Percentiles rank a stretch among this genome's conserved stretches.
Conservation (phyloP, 148 eudicot genomes). For the Rheum nobile region DNA sequence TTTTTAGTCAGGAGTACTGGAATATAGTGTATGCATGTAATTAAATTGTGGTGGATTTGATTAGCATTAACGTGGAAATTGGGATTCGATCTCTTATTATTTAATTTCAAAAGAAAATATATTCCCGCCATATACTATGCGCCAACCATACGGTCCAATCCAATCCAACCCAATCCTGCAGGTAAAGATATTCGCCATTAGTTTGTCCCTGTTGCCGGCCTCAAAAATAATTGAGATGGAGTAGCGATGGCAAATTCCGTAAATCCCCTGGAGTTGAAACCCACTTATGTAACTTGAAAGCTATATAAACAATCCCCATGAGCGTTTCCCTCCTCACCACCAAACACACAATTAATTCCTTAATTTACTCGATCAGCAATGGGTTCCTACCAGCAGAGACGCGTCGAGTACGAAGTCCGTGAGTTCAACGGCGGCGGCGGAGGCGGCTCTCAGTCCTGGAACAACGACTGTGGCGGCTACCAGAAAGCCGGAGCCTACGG, state of each 20-base stretch:
- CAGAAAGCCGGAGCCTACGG: background rate
- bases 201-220: background rate
- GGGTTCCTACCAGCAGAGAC: constrained; percentile 2
- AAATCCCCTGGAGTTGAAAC: background rate
- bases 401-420: constrained; percentile 2
- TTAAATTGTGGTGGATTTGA: too few species aligned
- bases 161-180: background rate
- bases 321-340: background rate
- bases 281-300: background rate
- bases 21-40: too few species aligned
- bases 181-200: background rate
- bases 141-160: background rate
- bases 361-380: background rate
- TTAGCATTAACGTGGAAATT: too few species aligned
- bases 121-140: background rate
- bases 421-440: background rate
- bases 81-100: too few species aligned
- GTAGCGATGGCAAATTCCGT: background rate
- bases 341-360: background rate
- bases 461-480: background rate
- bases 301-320: background rate
- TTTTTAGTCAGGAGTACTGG: too few species aligned
- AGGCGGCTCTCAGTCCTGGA: background rate
- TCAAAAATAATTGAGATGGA: background rate
- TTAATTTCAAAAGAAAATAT: background rate